phyloP scores from a whole-genome alignment of 345 rosid species.

The Eucalyptus marginata region DNA sequence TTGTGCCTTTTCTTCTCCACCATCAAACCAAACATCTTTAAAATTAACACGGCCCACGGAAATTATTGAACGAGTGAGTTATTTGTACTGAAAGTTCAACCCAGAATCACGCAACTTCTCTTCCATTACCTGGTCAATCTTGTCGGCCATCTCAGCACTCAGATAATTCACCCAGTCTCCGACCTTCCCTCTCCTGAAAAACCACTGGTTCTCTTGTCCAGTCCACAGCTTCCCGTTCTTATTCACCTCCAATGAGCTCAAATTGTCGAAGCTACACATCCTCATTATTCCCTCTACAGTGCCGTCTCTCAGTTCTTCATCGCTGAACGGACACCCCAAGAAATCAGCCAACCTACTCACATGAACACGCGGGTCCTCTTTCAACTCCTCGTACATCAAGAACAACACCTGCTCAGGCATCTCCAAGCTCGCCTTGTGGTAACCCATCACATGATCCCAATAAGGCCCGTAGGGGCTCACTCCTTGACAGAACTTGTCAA shows the following conservation, averaged over 20 bases:
- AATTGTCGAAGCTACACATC: neutral
- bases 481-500: neutral
- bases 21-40: neutral
- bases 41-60: neutral
- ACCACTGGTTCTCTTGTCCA: neutral
- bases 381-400: neutral
- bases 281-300: neutral
- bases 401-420: neutral
- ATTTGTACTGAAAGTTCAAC: neutral
- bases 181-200: conserved; percentile 2
- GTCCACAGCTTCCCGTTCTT: neutral
- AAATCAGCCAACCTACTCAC: neutral
- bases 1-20: neutral
- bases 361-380: neutral
- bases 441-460: conserved; percentile 12
- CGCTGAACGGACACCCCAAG: neutral
- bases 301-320: neutral
- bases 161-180: neutral
- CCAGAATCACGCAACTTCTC: neutral
- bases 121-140: neutral
- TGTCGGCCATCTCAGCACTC: neutral
- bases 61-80: neutral
- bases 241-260: neutral
- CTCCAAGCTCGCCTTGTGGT: conserved; percentile 2
- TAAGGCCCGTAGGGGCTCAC: neutral